Base-by-base conservation (phyloP, 441 rosid species). In the Mallotus repandus region DNA sequence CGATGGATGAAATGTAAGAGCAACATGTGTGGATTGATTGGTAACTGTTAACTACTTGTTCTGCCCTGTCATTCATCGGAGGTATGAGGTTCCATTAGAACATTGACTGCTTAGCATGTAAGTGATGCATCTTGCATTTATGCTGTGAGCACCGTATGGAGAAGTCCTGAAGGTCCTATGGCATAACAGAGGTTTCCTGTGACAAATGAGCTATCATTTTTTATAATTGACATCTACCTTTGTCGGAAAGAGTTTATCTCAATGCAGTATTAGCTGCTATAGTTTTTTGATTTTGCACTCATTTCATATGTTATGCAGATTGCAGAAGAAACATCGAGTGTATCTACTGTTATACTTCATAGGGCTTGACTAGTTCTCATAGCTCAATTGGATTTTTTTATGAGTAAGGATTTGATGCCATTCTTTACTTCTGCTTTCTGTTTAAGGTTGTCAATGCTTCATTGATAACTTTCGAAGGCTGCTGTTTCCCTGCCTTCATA, bases 131-230 rank as follows among this genome's bases (percentile, higher is more conserved):
- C 50, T 52, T 54, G 41, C 38, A 9, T 59, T 69, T 57, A 38
- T 57, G 62, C 73, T 69, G 45, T 50, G 50, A 69, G 57, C 49
- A 13, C 4, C 15, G 43, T 49, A 25, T n/a, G 58, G 11, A 53
- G 57, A 67, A 25, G 41, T 32, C 14, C n/a, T 19, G 25, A 46
- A 63, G 52, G 67, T 21, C 25, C 67, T 55, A 55, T n/a, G 7
- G 25, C 19, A 53, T 53, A 16, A 21, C 56, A 13, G 18, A 53
- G 2, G 1, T 53, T 16, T 53, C 4, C 41, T 35, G 15, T 46
- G 21, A 5, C 16, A n/a, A 12, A 21, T 45, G 11, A 65, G 68
- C 16, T 52, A 46, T 19, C 21, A 38, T 62, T n/a, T 62, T 62
- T 62, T 2, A 32, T 18, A 32, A 63, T 63, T 18, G 29, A 64